Conservation (phyloP, 371 early-diverging fungal species). For the Mucor indicus region DNA sequence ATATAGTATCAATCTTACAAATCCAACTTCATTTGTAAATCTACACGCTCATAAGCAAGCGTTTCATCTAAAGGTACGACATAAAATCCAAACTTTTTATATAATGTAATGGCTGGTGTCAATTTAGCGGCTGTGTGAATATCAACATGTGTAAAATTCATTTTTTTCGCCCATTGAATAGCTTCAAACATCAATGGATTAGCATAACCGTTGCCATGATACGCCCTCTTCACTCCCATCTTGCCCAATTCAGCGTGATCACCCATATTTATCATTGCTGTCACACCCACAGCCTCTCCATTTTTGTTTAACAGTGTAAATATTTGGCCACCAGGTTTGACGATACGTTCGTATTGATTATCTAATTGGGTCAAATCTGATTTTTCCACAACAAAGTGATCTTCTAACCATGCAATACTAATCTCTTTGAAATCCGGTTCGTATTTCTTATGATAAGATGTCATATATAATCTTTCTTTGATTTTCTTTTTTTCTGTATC, state of each 20-base stretch:
- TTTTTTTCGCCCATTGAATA: constrained; percentile 9
- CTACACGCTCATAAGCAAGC: constrained; percentile 2
- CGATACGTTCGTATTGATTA: constrained; percentile 13
- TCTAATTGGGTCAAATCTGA: constrained; percentile 12
- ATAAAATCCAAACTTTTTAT: constrained; percentile 11
- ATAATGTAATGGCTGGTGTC: background rate
- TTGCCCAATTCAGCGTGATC: constrained; percentile 13
- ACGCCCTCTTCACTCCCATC: constrained; percentile 13
- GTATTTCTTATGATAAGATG: constrained; percentile 1
- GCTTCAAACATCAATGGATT: constrained; percentile 16
- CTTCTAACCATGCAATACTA: constrained; percentile 15
- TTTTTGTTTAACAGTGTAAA: constrained; percentile 7
- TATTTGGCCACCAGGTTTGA: constrained; percentile 18
- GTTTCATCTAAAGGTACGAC: constrained; percentile 1
- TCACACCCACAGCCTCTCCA: constrained; percentile 8
- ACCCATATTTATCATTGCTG: constrained; percentile 16
- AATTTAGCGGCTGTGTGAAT: constrained; percentile 1
- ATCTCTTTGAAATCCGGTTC: constrained; percentile 12
- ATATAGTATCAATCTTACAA: background rate
- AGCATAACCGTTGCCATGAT: constrained; percentile 16
- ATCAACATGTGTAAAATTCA: background rate
- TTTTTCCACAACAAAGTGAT: constrained; percentile 7
- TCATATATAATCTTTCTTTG: background rate
- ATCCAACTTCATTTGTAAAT: constrained; percentile 3
- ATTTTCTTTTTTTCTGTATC: background rate